Conservation (phyloP, 495 filamentous ascomycete species). For the Penicillium arizonense region DNA sequence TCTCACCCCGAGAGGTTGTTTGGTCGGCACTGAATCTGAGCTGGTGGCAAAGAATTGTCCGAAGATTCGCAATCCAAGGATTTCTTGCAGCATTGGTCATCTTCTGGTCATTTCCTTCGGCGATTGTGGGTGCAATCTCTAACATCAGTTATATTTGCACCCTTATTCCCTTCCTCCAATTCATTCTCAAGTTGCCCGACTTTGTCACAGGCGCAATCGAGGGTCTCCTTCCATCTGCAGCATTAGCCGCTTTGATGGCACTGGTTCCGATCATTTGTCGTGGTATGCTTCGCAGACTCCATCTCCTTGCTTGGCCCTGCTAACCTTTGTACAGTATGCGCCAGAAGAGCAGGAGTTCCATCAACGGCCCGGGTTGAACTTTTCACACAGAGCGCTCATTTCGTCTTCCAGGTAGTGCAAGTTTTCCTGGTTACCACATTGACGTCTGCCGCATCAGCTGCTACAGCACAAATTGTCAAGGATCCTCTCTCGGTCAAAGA, state of each 20-base stretch:
- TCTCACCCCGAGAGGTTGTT: constrained; percentile 75
- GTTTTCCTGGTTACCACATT: constrained; percentile 84
- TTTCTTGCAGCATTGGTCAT: constrained; percentile 76
- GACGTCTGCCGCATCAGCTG: constrained; percentile 69
- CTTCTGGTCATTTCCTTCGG: constrained; percentile 90
- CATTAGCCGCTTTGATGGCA: constrained; percentile 80
- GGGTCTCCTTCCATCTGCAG: constrained; percentile 73
- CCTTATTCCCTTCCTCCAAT: constrained; percentile 61
- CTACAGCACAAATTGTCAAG: constrained; percentile 60
- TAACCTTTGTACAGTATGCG: constrained; percentile 53
- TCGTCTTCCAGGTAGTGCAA: constrained; percentile 88
- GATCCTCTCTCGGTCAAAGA: constrained; percentile 59
- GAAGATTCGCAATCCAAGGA: constrained; percentile 61
- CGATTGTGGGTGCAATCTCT: constrained; percentile 75
- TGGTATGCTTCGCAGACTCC: constrained; percentile 40
- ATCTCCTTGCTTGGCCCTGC: neutral
- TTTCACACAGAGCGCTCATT: constrained; percentile 84
- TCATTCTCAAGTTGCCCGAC: constrained; percentile 66
- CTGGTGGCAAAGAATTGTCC: constrained; percentile 78
- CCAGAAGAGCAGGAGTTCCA: constrained; percentile 72
- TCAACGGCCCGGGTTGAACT: constrained; percentile 76
- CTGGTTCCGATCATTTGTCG: constrained; percentile 82
- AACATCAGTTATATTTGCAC: constrained; percentile 69
- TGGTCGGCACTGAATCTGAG: constrained; percentile 78
- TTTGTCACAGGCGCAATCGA: constrained; percentile 74